Evolutionary conservation across 148 eudicot species (phyloP).

Genomic region (Chenopodium quinoa): DNA sequence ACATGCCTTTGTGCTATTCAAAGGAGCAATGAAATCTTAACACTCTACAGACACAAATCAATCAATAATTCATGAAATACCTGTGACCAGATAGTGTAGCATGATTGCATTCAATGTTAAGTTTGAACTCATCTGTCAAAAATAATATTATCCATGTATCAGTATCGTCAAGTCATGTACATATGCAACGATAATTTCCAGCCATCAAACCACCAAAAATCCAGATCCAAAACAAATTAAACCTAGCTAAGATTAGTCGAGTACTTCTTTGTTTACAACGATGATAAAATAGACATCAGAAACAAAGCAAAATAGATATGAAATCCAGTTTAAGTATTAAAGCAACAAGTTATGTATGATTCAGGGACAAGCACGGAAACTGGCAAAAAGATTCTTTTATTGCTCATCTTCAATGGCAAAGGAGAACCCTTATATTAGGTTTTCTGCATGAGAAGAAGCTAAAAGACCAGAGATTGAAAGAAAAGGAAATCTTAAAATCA

Average conservation of each 20-base stretch:
- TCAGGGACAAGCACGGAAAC: too few species aligned
- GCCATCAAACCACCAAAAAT: background rate
- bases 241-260: background rate
- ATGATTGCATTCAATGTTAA: slow-evolving; percentile 98
- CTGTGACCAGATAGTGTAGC: slow-evolving; percentile 97
- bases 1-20: background rate
- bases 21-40: background rate
- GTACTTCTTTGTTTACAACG: too few species aligned
- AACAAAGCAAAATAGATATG: background rate
- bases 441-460: background rate
- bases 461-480: background rate
- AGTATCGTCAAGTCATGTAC: slow-evolving; percentile 1
- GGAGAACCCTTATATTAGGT: background rate
- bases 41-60: background rate
- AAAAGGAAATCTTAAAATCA: slow-evolving; percentile 22
- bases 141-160: slow-evolving; percentile 4
- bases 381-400: background rate
- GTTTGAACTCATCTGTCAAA: slow-evolving; percentile 75
- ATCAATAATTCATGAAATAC: slow-evolving; percentile 32
- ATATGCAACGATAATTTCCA: background rate
- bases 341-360: background rate
- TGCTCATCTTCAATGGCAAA: background rate
- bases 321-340: background rate
- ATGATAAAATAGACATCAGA: background rate
- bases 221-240: background rate